A percentile compares a stretch with the other conserved stretches of the same genome.
Conservation (phyloP, 1,284 basidiomycete genomes). For the Anthracocystis panici-leucophaei region DNA sequence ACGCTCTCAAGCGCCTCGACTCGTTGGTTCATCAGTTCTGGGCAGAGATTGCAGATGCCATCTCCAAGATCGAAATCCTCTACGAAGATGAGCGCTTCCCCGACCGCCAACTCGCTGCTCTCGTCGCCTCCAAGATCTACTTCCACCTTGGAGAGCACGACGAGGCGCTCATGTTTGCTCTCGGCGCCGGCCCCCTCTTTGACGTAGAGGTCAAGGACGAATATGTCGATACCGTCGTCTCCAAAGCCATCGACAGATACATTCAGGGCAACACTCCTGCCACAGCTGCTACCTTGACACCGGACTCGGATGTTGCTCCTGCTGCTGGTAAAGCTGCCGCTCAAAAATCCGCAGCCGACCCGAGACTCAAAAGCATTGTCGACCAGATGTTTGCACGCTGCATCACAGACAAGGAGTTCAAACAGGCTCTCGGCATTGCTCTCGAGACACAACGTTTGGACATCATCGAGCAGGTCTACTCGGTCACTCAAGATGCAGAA, state of each 20-base stretch:
- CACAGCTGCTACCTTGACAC: constrained; percentile 13
- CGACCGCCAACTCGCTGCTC: constrained; percentile 66
- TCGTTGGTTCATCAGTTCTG: constrained; percentile 66
- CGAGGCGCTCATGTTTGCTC: constrained; percentile 68
- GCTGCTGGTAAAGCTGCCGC: constrained; percentile 16
- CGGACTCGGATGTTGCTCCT: constrained; percentile 13
- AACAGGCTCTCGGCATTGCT: constrained; percentile 67
- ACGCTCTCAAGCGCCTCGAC: constrained; percentile 67
- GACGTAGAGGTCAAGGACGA: constrained; percentile 67
- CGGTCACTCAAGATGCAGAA: constrained; percentile 57
- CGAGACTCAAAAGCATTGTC: constrained; percentile 63
- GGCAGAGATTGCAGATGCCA: constrained; percentile 68
- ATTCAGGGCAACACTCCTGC: constrained; percentile 46
- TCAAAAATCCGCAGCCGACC: constrained; percentile 29
- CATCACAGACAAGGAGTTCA: constrained; percentile 63
- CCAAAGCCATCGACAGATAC: constrained; percentile 69
- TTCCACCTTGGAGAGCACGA: constrained; percentile 69
- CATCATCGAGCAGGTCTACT: constrained; percentile 65
- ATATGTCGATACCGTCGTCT: constrained; percentile 68
- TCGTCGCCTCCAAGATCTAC: constrained; percentile 69
- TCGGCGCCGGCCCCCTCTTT: constrained; percentile 66
- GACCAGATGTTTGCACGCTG: constrained; percentile 68
- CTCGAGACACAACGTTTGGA: constrained; percentile 67
- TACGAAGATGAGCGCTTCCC: constrained; percentile 66
- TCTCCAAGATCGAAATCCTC: constrained; percentile 67